phyloP scores from a whole-genome alignment of 192 early-diverging fungal genomes.

The Umbelopsis vinacea region DNA sequence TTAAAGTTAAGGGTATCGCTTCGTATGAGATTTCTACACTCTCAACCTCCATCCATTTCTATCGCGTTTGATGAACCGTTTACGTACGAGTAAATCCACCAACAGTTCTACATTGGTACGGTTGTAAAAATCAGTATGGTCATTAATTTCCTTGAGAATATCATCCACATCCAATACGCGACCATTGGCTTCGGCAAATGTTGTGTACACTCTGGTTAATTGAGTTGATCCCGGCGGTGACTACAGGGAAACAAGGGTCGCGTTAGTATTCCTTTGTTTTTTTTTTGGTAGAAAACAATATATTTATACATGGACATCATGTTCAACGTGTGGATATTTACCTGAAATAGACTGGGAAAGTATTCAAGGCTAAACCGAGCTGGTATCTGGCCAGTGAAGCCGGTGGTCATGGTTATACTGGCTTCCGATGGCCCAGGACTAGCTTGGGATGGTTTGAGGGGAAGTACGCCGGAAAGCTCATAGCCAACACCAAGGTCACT shows the following conservation, averaged over 20 bases:
- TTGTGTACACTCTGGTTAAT: slow-evolving; percentile 21
- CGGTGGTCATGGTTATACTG: slow-evolving; percentile 10
- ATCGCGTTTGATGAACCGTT: slow-evolving; percentile 26
- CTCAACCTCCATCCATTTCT: slow-evolving; percentile 13
- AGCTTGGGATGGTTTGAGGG: background rate
- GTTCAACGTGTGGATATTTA: background rate
- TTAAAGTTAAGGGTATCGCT: too few species aligned
- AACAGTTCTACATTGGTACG: slow-evolving; percentile 9
- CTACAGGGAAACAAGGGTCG: background rate
- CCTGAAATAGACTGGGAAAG: slow-evolving; percentile 19
- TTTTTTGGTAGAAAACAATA: too few species aligned
- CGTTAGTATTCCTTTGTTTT: background rate
- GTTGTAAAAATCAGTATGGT: slow-evolving; percentile 6
- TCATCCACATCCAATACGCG: background rate
- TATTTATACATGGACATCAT: too few species aligned
- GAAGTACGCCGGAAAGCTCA: slow-evolving; percentile 8
- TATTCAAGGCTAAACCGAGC: slow-evolving; percentile 13
- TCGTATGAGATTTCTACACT: background rate
- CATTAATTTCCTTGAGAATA: slow-evolving; percentile 7
- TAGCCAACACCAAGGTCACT: slow-evolving; percentile 13
- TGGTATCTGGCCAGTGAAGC: slow-evolving; percentile 15
- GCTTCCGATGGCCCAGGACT: background rate
- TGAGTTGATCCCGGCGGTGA: slow-evolving; percentile 22
- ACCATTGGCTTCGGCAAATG: slow-evolving; percentile 16
- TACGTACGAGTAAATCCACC: slow-evolving; percentile 21